phyloP scores from a whole-genome alignment of 306 rosid genomes.

The Trifolium fragiferum region DNA sequence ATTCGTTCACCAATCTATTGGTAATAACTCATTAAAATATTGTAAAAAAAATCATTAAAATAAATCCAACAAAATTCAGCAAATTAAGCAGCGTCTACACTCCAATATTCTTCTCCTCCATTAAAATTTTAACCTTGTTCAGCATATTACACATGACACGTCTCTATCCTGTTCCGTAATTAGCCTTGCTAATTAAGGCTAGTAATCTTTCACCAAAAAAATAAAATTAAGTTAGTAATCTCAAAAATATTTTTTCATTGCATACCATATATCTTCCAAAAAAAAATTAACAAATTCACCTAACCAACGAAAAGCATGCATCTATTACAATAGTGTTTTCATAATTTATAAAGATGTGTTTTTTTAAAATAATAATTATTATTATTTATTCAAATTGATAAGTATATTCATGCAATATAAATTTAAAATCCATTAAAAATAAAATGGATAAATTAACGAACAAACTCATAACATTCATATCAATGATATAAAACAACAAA shows the following conservation, averaged over 20 bases:
- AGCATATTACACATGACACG: not conserved
- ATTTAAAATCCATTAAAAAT: no score
- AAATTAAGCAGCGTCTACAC: not conserved
- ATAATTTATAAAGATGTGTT: no score
- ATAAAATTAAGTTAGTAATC: not conserved
- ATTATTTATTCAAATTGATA: no score
- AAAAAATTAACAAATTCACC: no score
- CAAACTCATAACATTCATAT: no score
- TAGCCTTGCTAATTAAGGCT: slow-evolving; percentile 8
- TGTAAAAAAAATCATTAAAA: no score
- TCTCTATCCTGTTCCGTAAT: slow-evolving; percentile 13
- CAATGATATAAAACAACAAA: no score
- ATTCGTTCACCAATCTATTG: not conserved
- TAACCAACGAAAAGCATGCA: no score
- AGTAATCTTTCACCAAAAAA: not conserved
- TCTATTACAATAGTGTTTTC: no score
- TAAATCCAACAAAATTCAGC: slow-evolving; percentile 10
- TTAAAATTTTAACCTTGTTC: not conserved
- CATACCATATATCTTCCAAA: not conserved
- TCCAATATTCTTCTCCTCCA: not conserved
- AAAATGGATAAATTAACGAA: no score
- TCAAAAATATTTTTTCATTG: not conserved
- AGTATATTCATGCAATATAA: no score
- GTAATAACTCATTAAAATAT: not conserved
- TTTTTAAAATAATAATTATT: no score